phyloP scores from a whole-genome alignment of 2,329 filamentous ascomycete genomes.

The Emmonsia crescens region DNA sequence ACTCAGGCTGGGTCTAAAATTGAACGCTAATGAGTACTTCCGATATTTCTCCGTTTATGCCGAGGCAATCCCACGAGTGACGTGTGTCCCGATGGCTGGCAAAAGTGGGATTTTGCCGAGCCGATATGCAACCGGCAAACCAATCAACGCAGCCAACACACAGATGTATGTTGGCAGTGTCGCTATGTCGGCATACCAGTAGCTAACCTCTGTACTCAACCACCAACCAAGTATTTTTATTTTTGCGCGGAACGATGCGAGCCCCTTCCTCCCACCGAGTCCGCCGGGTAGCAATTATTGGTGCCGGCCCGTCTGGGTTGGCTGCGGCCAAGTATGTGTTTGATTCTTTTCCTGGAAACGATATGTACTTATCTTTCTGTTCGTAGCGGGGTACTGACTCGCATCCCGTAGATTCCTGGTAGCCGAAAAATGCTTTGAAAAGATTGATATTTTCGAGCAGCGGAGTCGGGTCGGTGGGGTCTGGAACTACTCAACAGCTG shows the following conservation, averaged over 20 bases:
- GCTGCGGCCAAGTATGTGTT: slow-evolving; percentile 55
- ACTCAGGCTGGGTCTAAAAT: too few species aligned
- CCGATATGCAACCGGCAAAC: too few species aligned
- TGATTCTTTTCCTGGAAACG: neutral
- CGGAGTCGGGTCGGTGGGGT: slow-evolving; percentile 65
- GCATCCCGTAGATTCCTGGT: slow-evolving; percentile 48
- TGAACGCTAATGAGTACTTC: neutral
- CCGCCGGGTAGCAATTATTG: slow-evolving; percentile 59
- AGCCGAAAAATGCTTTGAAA: slow-evolving; percentile 58
- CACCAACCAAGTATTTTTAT: neutral
- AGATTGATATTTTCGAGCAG: slow-evolving; percentile 73
- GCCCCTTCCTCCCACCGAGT: slow-evolving; percentile 9
- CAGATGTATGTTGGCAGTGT: neutral
- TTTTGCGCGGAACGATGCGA: neutral
- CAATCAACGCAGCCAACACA: too few species aligned
- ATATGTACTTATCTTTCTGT: neutral
- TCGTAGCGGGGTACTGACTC: neutral
- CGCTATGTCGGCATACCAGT: neutral
- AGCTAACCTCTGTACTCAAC: neutral
- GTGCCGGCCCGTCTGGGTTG: slow-evolving; percentile 70
- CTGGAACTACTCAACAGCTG: slow-evolving; percentile 63
- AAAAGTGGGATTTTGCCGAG: too few species aligned
- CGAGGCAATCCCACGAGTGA: too few species aligned
- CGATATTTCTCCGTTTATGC: neutral
- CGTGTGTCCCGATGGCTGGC: too few species aligned